Evolutionary conservation across 805 yeast genomes (phyloP).

Genomic region (Wickerhamiella brachini): DNA sequence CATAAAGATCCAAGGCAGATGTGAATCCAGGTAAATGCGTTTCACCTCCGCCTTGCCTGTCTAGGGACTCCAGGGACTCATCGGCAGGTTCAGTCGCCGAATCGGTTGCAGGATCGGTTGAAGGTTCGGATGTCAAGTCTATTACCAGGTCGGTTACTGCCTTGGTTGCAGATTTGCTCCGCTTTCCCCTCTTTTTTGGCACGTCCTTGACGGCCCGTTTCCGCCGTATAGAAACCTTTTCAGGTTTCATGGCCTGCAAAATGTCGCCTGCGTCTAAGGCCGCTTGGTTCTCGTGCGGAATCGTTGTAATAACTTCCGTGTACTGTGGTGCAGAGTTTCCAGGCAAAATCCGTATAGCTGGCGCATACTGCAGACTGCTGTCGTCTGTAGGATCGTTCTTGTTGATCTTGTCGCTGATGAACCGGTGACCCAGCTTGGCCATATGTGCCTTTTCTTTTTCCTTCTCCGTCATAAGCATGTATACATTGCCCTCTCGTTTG

Average conservation of each 20-base stretch:
- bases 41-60: no score
- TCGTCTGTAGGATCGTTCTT: constrained; percentile 25
- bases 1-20: not conserved
- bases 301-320: constrained; percentile 40
- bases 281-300: constrained; percentile 56
- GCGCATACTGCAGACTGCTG: constrained; percentile 30
- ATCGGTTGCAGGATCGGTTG: no score
- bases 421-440: constrained; percentile 72
- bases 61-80: no score
- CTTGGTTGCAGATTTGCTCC: no score
- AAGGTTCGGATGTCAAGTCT: not conserved
- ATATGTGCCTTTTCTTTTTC: constrained; percentile 70
- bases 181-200: not conserved
- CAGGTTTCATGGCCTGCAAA: constrained; percentile 10
- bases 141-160: no score
- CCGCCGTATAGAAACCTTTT: not conserved
- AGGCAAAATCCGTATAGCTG: constrained; percentile 61
- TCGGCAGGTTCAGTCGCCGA: no score
- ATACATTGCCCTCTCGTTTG: constrained; percentile 74
- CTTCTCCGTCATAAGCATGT: constrained; percentile 58
- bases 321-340: constrained; percentile 39
- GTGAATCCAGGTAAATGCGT: no score
- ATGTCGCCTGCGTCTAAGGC: constrained; percentile 15
- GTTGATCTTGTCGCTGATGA: constrained; percentile 36
- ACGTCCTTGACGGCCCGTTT: not conserved